phyloP scores from a whole-genome alignment of 768 basidiomycete genomes.

The Cyclocybe aegerita region DNA sequence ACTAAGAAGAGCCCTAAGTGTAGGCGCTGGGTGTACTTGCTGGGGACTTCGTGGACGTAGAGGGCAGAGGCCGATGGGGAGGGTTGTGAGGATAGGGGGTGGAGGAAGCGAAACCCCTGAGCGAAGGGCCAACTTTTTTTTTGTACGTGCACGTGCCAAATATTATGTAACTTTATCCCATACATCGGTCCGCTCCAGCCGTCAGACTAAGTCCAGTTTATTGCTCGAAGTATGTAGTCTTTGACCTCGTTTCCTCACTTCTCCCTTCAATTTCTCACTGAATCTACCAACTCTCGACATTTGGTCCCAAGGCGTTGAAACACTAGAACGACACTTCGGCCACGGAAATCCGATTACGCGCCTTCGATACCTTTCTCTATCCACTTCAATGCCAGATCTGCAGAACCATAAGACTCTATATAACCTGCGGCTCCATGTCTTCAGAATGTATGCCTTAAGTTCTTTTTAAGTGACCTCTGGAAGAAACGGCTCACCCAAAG shows the following conservation, averaged over 20 bases:
- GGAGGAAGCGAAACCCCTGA: constrained; percentile 1
- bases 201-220: too few species aligned
- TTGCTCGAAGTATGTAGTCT: too few species aligned
- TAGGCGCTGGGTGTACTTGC: too few species aligned
- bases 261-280: not conserved
- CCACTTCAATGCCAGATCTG: constrained; percentile 6
- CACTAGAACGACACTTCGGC: not conserved
- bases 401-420: constrained; percentile 14
- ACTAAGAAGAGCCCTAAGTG: too few species aligned
- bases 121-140: not conserved
- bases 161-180: not conserved
- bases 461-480: not conserved
- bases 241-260: not conserved
- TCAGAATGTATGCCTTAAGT: not conserved
- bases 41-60: too few species aligned
- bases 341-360: not conserved
- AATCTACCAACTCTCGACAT: not conserved
- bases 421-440: constrained; percentile 15
- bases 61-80: not conserved
- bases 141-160: not conserved
- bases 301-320: not conserved
- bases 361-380: constrained; percentile 4
- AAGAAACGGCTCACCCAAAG: constrained; percentile 51
- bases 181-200: too few species aligned
- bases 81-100: not conserved